Evolutionary conservation across 176 grass and related monocot genomes (phyloP), one percentile per base, ranked within the genome.

Genomic region (Pontederia crassipes): DNA sequence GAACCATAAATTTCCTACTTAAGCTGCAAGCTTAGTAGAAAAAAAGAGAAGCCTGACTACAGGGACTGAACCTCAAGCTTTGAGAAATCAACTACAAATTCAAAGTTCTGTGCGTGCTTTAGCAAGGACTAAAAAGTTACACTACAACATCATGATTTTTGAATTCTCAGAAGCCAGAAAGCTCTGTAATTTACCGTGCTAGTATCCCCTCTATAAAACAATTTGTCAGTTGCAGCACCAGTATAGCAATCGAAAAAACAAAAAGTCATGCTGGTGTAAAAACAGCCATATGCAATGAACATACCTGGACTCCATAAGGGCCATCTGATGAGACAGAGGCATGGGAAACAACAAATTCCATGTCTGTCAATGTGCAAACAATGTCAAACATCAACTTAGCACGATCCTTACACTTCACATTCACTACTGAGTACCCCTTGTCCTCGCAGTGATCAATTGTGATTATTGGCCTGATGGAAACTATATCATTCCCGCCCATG

Each of bases 291-390:
- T 27, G 11, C 17, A 9, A 45, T 10, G 46, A 26, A 51, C 10
- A 35, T 15, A 83, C 90, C 87, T 88, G 87, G 67, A 81, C 82
- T 3, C 87, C 93, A 60, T 91, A 83, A 9, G 81, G 51, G 50
- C 80, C 91, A 65, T 96, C 86, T 47, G 86, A 78, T 53, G 82
- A 82, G 35, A 91, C 87, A 57, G 84, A 88, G 35, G 78, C 93
- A 59, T 97, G 93, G 82, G 80, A 97, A 1, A 97, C 87, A 3
- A 97, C 81, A 75, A 83, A 97, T 40, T 83, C 78, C 87, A 97
- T 79, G 61, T 97, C 87, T 3, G 87, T 97, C 32, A 97, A 74
- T 10, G 86, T 96, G 75, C 86, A 96, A 61, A 96, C 87, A 4
- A 86, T 87, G 68, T 96, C 91, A 28, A 96, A 96, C 24, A 96